A percentile compares a stretch with the other conserved stretches of the same genome.
Conservation (phyloP, 2,329 filamentous ascomycete genomes). For the Bipolaris victoriae region DNA sequence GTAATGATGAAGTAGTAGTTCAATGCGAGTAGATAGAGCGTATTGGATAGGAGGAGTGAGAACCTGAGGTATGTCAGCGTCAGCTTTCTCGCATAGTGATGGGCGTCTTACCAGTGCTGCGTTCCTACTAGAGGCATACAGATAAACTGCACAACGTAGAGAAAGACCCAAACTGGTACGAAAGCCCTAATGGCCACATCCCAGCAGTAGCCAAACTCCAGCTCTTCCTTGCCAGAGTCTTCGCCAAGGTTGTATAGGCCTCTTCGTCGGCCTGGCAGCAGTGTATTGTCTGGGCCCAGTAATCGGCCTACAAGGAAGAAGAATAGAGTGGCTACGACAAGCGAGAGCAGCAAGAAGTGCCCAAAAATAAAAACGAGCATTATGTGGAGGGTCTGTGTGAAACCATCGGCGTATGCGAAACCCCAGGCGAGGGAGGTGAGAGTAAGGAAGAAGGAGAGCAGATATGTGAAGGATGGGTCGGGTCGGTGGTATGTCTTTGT, state of each 20-base stretch:
- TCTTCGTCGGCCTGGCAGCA: constrained; percentile 58
- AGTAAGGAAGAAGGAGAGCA: constrained; percentile 68
- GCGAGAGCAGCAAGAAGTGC: constrained; percentile 67
- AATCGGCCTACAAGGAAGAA: constrained; percentile 69
- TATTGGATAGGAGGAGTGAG: constrained; percentile 67
- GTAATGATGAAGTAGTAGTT: constrained; percentile 72
- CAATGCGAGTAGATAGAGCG: constrained; percentile 69
- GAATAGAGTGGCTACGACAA: constrained; percentile 66
- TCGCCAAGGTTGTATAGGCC: constrained; percentile 64
- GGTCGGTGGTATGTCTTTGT: constrained; percentile 71
- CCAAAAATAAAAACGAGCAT: constrained; percentile 58
- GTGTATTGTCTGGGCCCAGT: constrained; percentile 63
- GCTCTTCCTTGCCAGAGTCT: constrained; percentile 56
- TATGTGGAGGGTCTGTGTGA: constrained; percentile 53
- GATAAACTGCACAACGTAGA: constrained; percentile 71
- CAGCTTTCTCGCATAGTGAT: neutral
- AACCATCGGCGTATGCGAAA: constrained; percentile 58
- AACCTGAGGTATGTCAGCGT: constrained; percentile 45
- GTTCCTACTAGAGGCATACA: constrained; percentile 66
- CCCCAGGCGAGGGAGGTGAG: constrained; percentile 64
- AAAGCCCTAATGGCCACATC: constrained; percentile 72
- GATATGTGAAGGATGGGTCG: constrained; percentile 72
- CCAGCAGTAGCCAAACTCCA: constrained; percentile 75
- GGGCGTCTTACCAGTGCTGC: constrained; percentile 55
- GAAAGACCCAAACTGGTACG: constrained; percentile 70